Evolutionary conservation across 2,329 filamentous ascomycete genomes (phyloP), one percentile per base, ranked within the genome.

Genomic region (Nemania sp.): DNA sequence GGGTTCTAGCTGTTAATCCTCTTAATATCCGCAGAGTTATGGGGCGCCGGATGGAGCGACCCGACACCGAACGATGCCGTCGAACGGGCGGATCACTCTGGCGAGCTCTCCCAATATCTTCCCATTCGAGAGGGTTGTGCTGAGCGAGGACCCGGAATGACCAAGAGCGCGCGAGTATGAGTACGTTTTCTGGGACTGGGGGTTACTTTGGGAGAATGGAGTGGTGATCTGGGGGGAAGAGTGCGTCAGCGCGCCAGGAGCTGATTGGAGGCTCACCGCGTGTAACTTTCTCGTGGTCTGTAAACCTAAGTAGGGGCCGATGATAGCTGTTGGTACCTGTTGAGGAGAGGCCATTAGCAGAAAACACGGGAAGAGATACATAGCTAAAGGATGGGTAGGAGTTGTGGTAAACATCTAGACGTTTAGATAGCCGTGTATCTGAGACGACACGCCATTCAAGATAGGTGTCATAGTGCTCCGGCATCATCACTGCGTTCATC

Each of bases 1-100:
- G 49, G 59, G 49, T 20, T 62, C 47, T 45, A 45, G 27, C 60
- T 63, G 41, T 63, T 63, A 63, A 56, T 63, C 52, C 60, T 63
- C 52, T 63, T 57, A 56, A 26, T 55, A 63, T 63, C 41, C 29
- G 52, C 51, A 27, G 52, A 62, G 52, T 63, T 49, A 8, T 49
- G 60, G 41, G 41, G 60, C 52, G 7, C 60, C 41, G 15, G 11
- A 26, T 35, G 53, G 52, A 49, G 41, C 20, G 27, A 18, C 38
- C 27, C 38, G 15, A 51, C 7, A 18, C 41, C 52, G 20, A 51
- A 41, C 32, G 26, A 51, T 56, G 60, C 41, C 52, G 52, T 26
- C 43, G 41, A 20, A 63, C 47, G 24, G 27, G 5, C 6, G 10
- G 43, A 20, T 26, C 52, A 26, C 60, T 56, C 60, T 26, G 20